Conservation (phyloP, 1,139 yeast genomes). For the Yamadazyma triangularis region DNA sequence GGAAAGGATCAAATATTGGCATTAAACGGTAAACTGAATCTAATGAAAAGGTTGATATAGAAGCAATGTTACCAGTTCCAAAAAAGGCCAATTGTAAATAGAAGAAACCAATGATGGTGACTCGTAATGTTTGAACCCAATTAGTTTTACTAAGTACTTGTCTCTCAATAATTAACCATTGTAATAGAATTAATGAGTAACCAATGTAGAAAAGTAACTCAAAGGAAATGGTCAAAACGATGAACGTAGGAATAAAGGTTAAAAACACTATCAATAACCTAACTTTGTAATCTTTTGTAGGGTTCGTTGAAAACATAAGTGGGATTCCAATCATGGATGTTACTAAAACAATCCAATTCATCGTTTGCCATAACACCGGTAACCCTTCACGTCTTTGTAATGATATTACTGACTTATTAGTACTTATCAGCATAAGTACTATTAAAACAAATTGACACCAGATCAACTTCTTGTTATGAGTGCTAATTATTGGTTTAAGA, state of each 20-base stretch:
- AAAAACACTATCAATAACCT: constrained; percentile 71
- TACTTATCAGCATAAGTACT: constrained; percentile 55
- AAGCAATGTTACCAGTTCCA: constrained; percentile 94
- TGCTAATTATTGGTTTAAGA: constrained; percentile 15
- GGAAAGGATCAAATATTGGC: constrained; percentile 93
- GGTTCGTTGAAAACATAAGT: constrained; percentile 49
- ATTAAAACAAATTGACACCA: constrained; percentile 57
- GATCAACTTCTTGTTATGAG: constrained; percentile 28
- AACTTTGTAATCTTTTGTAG: constrained; percentile 67
- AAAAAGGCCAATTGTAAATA: constrained; percentile 89
- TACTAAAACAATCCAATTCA: constrained; percentile 70
- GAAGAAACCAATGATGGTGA: constrained; percentile 83
- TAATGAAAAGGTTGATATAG: constrained; percentile 88
- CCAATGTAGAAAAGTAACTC: constrained; percentile 85
- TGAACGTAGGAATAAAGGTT: constrained; percentile 84
- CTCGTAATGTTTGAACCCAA: constrained; percentile 68
- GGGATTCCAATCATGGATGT: constrained; percentile 66
- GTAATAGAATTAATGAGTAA: constrained; percentile 64
- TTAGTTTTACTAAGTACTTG: constrained; percentile 7
- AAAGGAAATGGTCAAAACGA: constrained; percentile 85
- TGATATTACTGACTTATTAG: constrained; percentile 67
- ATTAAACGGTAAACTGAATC: constrained; percentile 88
- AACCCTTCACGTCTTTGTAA: constrained; percentile 76
- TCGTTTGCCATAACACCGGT: constrained; percentile 67
- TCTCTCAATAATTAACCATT: constrained; percentile 79